Conservation (phyloP, 2,329 filamentous ascomycete genomes). For the Talaromyces sp. region DNA sequence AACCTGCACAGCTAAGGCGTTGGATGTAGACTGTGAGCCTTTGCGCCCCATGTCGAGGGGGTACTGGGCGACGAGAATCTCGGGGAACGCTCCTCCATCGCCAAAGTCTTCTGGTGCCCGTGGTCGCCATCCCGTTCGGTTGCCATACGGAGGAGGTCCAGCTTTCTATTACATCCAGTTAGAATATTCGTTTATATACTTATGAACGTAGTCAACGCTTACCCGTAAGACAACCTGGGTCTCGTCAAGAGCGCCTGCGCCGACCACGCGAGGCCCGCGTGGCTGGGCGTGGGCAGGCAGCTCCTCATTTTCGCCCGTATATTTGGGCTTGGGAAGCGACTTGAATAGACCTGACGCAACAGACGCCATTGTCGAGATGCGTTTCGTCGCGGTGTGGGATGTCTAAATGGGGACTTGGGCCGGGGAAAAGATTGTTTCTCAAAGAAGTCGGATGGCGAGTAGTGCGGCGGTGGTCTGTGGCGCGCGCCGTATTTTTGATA, state of each 20-base stretch:
- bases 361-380: slow-evolving; percentile 47
- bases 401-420: neutral
- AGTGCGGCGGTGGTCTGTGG: slow-evolving; percentile 7
- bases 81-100: slow-evolving; percentile 92
- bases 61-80: slow-evolving; percentile 90
- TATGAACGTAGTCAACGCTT: slow-evolving; percentile 16
- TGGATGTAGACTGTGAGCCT: slow-evolving; percentile 61
- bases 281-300: slow-evolving; percentile 64
- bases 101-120: slow-evolving; percentile 86
- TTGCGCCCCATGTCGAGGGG: slow-evolving; percentile 93
- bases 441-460: slow-evolving; percentile 3
- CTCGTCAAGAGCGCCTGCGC: slow-evolving; percentile 73
- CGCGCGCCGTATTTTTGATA: slow-evolving; percentile 1
- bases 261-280: slow-evolving; percentile 76
- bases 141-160: slow-evolving; percentile 82
- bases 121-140: slow-evolving; percentile 85
- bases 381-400: neutral
- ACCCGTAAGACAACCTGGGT: slow-evolving; percentile 77
- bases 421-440: neutral
- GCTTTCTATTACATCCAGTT: slow-evolving; percentile 49
- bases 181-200: neutral
- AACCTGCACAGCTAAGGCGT: slow-evolving; percentile 87
- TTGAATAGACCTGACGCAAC: slow-evolving; percentile 68
- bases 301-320: slow-evolving; percentile 85
- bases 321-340: slow-evolving; percentile 82